Evolutionary conservation across 495 filamentous ascomycete genomes (phyloP).

Genomic region (Neurospora sp.): DNA sequence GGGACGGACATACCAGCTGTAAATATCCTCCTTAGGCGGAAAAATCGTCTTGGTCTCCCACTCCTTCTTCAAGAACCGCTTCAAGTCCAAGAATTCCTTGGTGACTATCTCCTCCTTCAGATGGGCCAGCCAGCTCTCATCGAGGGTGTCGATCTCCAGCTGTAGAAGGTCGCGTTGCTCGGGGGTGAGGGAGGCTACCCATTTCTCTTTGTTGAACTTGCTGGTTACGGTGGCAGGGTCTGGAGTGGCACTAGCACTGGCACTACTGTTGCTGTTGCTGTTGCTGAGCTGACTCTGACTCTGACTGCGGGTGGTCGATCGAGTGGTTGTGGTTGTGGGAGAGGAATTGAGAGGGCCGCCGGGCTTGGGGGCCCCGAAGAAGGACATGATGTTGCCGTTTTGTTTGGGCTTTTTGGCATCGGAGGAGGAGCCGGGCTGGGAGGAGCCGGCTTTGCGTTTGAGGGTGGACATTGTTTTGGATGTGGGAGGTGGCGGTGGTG

Average conservation of each 20-base stretch:
- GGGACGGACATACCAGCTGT: conserved; percentile 67
- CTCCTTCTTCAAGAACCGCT: conserved; percentile 77
- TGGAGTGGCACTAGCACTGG: not conserved
- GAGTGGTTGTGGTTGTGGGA: not conserved
- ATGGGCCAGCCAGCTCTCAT: conserved; percentile 81
- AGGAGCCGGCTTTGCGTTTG: conserved; percentile 56
- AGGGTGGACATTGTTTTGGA: conserved; percentile 40
- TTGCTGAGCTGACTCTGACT: conserved; percentile 14
- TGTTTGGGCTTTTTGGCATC: conserved; percentile 63
- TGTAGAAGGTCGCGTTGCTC: conserved; percentile 76
- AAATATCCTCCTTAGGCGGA: conserved; percentile 81
- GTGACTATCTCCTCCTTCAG: conserved; percentile 74
- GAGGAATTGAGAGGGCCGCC: not conserved
- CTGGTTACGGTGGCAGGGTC: conserved; percentile 21
- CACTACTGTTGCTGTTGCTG: conserved; percentile 17
- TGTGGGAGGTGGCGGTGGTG: not conserved
- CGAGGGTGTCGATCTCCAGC: conserved; percentile 82
- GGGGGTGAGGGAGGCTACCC: conserved; percentile 63
- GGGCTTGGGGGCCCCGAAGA: conserved; percentile 37
- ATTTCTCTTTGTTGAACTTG: conserved; percentile 80
- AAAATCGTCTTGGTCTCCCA: conserved; percentile 65
- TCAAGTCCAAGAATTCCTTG: conserved; percentile 72
- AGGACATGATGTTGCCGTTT: conserved; percentile 43
- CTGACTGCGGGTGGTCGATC: not conserved
- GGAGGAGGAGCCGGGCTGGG: conserved; percentile 32